Evolutionary conservation across 192 early-diverging fungal genomes (phyloP), one percentile per base, ranked within the genome.

Genomic region (Phycomyces blakesleeanus): DNA sequence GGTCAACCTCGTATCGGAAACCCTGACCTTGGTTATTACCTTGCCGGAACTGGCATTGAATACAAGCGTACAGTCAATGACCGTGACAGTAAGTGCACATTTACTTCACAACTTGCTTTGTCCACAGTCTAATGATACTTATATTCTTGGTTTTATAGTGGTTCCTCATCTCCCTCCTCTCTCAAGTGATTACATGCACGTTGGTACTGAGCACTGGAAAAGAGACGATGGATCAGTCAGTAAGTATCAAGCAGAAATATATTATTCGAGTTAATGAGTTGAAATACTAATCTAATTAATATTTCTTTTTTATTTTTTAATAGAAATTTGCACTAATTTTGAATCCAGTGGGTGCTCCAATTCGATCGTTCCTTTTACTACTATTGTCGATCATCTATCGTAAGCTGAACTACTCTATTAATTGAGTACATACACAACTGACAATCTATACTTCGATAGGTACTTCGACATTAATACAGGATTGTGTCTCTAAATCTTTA

Each of bases 121-220:
- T 8, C 8, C 10, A 56, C n/a, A n/a, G n/a, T 38, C 11, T 20
- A 18, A 41, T 9, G 15, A 24, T 22, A 21, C 24, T 24, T 16
- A 37, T 24, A 39, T 37, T 16, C 24, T 42, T 20, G n/a, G 9
- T 22, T 5, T 41, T 21, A 3, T 37, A 62, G 60, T 70, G 63
- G 60, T 70, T 37, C 56, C 68, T 7, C 56, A 63, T 64, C 26
- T 70, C 1, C 61, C 61, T 12, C 50, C 68, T 22, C 42, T 51
- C 16, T 9, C 39, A 16, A 44, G 40, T 5, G 68, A 39, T 26
- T 70, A 51, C 40, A 24, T 70, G 42, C 68, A 70, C 34, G 27
- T 42, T 29, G 68, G 68, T 21, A 26, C 22, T 44, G 68, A 70
- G 52, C 52, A 47, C 51, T 70, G 68, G 68, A 64, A 54, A 11